A percentile compares a stretch with the other conserved stretches of the same genome.
These are phyloP conservation scores for Fusarium virguliforme DNA, from an alignment of 2,329 filamentous ascomycete species.

Conservation along the genomic window DNA sequence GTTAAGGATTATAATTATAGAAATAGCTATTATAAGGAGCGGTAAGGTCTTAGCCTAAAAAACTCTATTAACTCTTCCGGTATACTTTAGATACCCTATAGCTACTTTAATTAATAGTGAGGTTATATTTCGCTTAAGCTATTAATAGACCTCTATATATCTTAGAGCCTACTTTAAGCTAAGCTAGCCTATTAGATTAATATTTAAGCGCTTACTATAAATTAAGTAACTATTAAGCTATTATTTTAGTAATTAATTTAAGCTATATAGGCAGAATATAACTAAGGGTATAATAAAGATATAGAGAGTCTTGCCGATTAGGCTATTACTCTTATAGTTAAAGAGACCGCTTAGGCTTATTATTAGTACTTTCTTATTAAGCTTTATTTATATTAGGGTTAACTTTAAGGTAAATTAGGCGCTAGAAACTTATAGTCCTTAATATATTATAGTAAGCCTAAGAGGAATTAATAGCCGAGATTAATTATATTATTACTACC, in stretches of 20 bases:
- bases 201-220: conserved; percentile 5
- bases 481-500: conserved; percentile 5
- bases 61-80: not conserved
- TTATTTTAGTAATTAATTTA: not conserved
- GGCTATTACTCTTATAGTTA: not conserved
- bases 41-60: conserved; percentile 9
- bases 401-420: not conserved
- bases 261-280: not conserved
- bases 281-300: not conserved
- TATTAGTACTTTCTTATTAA: conserved; percentile 18
- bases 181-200: not conserved
- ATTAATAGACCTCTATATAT: conserved; percentile 9
- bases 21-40: not conserved
- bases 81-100: conserved; percentile 11
- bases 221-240: conserved; percentile 11
- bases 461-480: not conserved
- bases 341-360: conserved; percentile 19
- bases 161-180: not conserved
- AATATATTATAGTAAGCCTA: not conserved
- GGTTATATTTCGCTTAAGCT: conserved; percentile 5
- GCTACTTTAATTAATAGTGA: not conserved
- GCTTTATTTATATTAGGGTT: conserved; percentile 13
- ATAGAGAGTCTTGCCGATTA: not conserved
- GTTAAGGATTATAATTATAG: not conserved
- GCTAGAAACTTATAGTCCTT: not conserved